A percentile compares a stretch with the other conserved stretches of the same genome.
Evolutionary conservation across 164 flowering plant genomes (phyloP).

Genomic region (Chimonanthus salicifolius): DNA sequence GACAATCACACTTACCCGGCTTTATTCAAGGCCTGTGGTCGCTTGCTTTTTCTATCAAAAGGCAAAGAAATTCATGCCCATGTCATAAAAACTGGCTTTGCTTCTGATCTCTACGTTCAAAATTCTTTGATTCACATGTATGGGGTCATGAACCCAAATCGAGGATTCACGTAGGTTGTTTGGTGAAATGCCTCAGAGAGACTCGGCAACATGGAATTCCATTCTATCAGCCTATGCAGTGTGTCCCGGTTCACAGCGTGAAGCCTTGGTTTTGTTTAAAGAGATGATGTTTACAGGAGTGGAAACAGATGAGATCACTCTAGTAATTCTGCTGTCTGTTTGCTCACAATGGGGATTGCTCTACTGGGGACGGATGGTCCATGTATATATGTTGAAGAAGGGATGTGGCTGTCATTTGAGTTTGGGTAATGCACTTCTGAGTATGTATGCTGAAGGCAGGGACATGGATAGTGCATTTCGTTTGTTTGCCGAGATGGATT

Average conservation of each 20-base stretch:
- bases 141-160: slow-evolving; percentile 1
- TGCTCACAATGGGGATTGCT: slow-evolving; percentile 12
- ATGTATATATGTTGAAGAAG: slow-evolving; percentile 16
- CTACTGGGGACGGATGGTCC: slow-evolving; percentile 10
- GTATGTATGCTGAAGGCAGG: slow-evolving; percentile 19
- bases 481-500: slow-evolving; percentile 20
- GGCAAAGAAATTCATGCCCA: slow-evolving; percentile 31
- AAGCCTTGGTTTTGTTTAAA: slow-evolving; percentile 16
- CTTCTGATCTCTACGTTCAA: slow-evolving; percentile 20
- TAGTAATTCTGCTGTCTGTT: slow-evolving; percentile 15
- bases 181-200: slow-evolving; percentile 19
- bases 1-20: slow-evolving; percentile 27
- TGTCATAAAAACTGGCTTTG: slow-evolving; percentile 18
- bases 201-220: slow-evolving; percentile 28
- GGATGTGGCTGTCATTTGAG: slow-evolving; percentile 10
- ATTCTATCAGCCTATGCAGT: slow-evolving; percentile 10
- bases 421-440: slow-evolving; percentile 21
- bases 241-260: neutral
- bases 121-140: slow-evolving; percentile 25
- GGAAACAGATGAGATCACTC: slow-evolving; percentile 15
- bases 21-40: slow-evolving; percentile 26
- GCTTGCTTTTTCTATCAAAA: slow-evolving; percentile 10
- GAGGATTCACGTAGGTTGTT: slow-evolving; percentile 21
- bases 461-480: slow-evolving; percentile 15
- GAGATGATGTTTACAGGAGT: slow-evolving; percentile 17